These are phyloP conservation scores for Colletotrichum sp. DNA, from an alignment of 2,329 filamentous ascomycete species.

Conservation along the genomic window DNA sequence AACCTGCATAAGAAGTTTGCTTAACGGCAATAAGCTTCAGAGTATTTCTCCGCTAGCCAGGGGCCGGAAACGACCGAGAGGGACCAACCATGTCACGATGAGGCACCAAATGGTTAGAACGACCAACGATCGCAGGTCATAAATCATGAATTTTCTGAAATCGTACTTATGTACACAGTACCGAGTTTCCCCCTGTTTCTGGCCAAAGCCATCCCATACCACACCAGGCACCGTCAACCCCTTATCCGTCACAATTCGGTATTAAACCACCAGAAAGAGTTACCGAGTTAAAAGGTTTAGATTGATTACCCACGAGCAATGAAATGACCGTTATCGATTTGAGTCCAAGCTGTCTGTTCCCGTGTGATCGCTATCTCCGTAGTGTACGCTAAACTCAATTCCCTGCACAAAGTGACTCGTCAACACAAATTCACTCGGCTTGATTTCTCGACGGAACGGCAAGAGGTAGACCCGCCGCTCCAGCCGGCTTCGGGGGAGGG, in stretches of 20 bases:
- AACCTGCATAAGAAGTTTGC: not conserved
- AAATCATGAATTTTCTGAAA: not conserved
- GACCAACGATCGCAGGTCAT: not conserved
- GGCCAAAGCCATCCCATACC: not conserved
- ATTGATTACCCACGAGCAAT: not conserved
- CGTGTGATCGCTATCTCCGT: not conserved
- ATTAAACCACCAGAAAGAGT: not conserved
- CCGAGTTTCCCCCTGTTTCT: not conserved
- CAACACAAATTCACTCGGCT: constrained; percentile 1
- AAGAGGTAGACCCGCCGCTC: not conserved
- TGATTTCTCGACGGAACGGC: not conserved
- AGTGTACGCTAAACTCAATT: not conserved
- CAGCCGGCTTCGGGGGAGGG: not conserved
- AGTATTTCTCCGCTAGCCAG: not conserved
- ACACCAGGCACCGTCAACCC: not conserved
- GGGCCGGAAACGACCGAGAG: not conserved
- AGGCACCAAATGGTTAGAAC: not conserved
- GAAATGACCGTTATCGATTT: not conserved
- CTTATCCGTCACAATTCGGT: not conserved
- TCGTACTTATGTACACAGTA: not conserved
- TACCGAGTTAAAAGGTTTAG: not conserved
- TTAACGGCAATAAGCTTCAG: not conserved
- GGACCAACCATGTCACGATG: not conserved
- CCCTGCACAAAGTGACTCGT: constrained; percentile 8
- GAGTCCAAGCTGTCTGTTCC: not conserved